phyloP scores from a whole-genome alignment of 2,329 filamentous ascomycete genomes.

The Colletotrichum trifolii region DNA sequence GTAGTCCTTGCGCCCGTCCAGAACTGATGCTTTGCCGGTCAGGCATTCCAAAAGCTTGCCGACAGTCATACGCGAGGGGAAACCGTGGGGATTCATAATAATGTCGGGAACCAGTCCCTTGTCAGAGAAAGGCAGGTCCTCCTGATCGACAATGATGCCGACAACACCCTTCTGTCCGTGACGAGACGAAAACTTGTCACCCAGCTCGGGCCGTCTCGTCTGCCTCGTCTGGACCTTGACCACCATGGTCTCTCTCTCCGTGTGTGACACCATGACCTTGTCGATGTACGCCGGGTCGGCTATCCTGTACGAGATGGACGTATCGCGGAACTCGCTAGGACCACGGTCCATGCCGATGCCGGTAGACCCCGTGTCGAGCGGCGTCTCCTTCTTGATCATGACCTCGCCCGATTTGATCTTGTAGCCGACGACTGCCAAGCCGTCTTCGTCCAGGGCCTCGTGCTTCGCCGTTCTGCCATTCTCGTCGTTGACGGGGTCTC shows the following conservation, averaged over 20 bases:
- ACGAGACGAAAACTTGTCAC: slow-evolving; percentile 98
- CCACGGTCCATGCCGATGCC: slow-evolving; percentile 76
- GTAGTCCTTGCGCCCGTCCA: slow-evolving; percentile 88
- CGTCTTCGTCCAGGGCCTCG: slow-evolving; percentile 82
- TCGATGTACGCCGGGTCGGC: slow-evolving; percentile 90
- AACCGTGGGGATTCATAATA: slow-evolving; percentile 99
- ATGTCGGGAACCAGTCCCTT: slow-evolving; percentile 93
- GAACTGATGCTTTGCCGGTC: slow-evolving; percentile 90
- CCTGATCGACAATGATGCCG: slow-evolving; percentile 95
- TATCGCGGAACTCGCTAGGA: slow-evolving; percentile 73
- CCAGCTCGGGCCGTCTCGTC: slow-evolving; percentile 91
- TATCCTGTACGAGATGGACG: slow-evolving; percentile 82
- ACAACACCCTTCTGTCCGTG: slow-evolving; percentile 99
- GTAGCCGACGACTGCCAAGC: slow-evolving; percentile 87
- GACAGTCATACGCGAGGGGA: slow-evolving; percentile 99
- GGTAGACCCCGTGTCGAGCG: slow-evolving; percentile 79
- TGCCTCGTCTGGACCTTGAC: slow-evolving; percentile 98
- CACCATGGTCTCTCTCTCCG: slow-evolving; percentile 85
- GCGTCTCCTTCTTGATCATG: slow-evolving; percentile 90
- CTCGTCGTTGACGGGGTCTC: slow-evolving; percentile 63
- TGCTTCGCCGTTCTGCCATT: slow-evolving; percentile 77
- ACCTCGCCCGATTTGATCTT: slow-evolving; percentile 82
- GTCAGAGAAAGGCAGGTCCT: slow-evolving; percentile 97
- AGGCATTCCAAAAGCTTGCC: slow-evolving; percentile 97
- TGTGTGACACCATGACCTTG: slow-evolving; percentile 94